Base-by-base conservation (phyloP, 805 yeast genomes). In the Nakazawaea peltata region DNA sequence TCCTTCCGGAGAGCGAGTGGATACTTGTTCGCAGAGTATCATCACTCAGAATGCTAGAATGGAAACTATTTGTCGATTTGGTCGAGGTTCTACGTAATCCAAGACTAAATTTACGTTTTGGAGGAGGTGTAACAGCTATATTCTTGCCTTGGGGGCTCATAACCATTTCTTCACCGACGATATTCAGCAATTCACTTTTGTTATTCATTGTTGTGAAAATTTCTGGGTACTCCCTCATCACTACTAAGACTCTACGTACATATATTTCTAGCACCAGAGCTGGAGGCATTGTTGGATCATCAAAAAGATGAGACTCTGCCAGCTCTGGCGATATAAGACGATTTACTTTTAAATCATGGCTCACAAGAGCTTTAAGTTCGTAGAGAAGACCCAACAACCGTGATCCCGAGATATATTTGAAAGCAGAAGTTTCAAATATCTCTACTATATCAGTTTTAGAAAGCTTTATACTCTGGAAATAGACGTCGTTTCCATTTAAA, bases 381-480 rank as follows among this genome's bases (percentile, higher is more conserved):
- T 17, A 27, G 10, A 36, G n/a, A 8, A 30, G 15, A 7, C 34
- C 34, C 5, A 36, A 24, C 12, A 36, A 16, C 17, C 32, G 23
- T 22, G 31, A 31, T 11, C 28, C 34, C 14, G 19, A 18, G 13
- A 31, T 14, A 11, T 16, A 22, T 9, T 19, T 14, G 7, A 36
- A 36, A 6, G 16, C 10, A 2, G 33, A 25, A 4, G 12, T n/a
- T 5, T 30, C 19, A 17, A 36, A 26, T 7, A 36, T 31, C 15
- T 10, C n/a, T 4, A 17, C 17, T 7, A 36, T 31, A 19, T 36
- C 35, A 4, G 9, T 2, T 8, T 12, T 17, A 2, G 34, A n/a
- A 6, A 36, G 16, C 19, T 27, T 36, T 12, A 36, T 16, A n/a
- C 35, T 23, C 8, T 36, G 23, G 29, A 36, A 32, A 27, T 28